phyloP scores from a whole-genome alignment of 2,329 filamentous ascomycete species.

The Neopestalotiopsis sp. region DNA sequence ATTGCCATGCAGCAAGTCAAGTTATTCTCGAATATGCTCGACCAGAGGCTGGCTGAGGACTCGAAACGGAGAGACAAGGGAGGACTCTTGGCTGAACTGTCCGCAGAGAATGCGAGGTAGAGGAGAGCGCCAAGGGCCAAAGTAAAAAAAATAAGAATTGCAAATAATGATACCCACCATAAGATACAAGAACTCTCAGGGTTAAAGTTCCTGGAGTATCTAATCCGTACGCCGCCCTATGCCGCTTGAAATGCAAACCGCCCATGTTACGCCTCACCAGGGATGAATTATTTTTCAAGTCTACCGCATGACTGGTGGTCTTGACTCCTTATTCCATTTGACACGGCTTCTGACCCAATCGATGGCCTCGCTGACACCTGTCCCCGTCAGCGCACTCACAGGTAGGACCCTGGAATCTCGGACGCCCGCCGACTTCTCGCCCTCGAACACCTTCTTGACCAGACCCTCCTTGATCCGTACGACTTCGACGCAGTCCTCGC shows the following conservation, averaged over 20 bases:
- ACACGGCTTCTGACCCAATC: conserved; percentile 94
- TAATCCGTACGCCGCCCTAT: conserved; percentile 9
- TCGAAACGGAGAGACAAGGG: conserved; percentile 78
- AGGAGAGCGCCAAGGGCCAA: conserved; percentile 30
- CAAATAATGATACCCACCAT: conserved; percentile 42
- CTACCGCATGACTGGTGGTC: conserved; percentile 90
- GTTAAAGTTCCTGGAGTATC: not conserved
- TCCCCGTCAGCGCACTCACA: conserved; percentile 86
- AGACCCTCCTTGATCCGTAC: conserved; percentile 96
- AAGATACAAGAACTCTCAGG: not conserved
- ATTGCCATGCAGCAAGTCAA: conserved; percentile 80
- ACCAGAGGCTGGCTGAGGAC: conserved; percentile 77
- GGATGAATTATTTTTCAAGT: not conserved
- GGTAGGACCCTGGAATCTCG: conserved; percentile 91
- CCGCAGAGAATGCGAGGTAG: conserved; percentile 85
- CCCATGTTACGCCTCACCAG: not conserved
- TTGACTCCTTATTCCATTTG: conserved; percentile 93
- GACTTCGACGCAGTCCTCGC: conserved; percentile 97
- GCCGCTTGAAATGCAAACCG: conserved; percentile 17
- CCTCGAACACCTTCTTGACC: conserved; percentile 94
- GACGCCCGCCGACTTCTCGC: conserved; percentile 84
- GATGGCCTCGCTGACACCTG: conserved; percentile 91
- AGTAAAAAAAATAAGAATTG: conserved; percentile 25
- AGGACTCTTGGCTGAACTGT: conserved; percentile 76
- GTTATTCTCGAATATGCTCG: conserved; percentile 77